These are phyloP conservation scores for Aspergillus carlsbadensis DNA, from an alignment of 495 filamentous ascomycete genomes.

Conservation along the genomic window DNA sequence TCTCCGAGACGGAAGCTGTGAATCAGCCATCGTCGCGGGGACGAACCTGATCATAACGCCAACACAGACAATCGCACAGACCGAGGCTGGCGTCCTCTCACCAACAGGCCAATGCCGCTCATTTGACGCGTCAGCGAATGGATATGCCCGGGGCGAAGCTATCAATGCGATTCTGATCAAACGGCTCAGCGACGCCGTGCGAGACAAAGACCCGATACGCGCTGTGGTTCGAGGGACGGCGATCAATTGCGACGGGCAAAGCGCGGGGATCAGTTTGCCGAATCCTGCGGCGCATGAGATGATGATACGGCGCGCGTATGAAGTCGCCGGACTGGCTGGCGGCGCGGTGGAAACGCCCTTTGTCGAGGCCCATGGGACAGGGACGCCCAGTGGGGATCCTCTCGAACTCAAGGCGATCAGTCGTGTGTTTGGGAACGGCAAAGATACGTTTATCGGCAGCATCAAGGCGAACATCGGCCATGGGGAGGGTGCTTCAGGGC, in stretches of 20 bases:
- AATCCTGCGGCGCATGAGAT: not conserved
- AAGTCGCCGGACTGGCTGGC: slow-evolving; percentile 16
- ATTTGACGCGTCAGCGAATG: not conserved
- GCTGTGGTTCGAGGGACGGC: not conserved
- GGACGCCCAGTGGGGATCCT: slow-evolving; percentile 36
- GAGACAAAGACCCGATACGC: not conserved
- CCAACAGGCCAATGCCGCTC: not conserved
- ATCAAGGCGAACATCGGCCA: slow-evolving; percentile 55
- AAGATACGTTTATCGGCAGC: slow-evolving; percentile 22
- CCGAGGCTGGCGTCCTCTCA: not conserved
- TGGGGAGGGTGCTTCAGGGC: slow-evolving; percentile 49
- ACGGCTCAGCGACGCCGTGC: not conserved
- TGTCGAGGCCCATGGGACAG: slow-evolving; percentile 40
- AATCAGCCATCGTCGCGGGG: not conserved
- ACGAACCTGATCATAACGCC: slow-evolving; percentile 3
- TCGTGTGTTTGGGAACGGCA: slow-evolving; percentile 31
- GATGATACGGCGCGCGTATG: slow-evolving; percentile 25
- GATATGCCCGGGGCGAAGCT: not conserved
- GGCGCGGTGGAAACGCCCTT: slow-evolving; percentile 16
- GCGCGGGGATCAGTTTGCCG: not conserved
- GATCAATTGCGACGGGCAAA: not conserved
- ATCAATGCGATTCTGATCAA: not conserved
- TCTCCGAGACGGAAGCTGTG: not conserved
- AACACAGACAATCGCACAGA: not conserved
- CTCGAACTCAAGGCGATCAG: slow-evolving; percentile 44